These are phyloP conservation scores for Phaseolus coccineus DNA, from an alignment of 331 rosid genomes.

Conservation along the genomic window DNA sequence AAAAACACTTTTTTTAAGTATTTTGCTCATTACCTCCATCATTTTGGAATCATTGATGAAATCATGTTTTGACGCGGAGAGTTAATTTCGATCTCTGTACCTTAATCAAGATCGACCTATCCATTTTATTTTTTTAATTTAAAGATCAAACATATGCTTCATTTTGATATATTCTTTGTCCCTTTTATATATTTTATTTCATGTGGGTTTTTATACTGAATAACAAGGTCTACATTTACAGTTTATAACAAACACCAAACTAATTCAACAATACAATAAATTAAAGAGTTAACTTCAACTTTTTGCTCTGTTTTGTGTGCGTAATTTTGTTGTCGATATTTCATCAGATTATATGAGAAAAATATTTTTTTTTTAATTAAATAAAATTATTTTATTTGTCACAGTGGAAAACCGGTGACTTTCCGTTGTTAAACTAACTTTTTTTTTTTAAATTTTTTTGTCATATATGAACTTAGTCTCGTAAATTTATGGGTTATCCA, in stretches of 20 bases:
- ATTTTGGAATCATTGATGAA: slow-evolving; percentile 21
- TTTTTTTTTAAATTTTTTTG: neutral
- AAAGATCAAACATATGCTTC: neutral
- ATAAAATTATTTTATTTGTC: too few species aligned
- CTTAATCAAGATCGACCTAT: neutral
- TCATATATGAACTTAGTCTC: too few species aligned
- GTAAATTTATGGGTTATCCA: too few species aligned
- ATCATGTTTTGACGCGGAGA: neutral
- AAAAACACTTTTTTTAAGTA: neutral
- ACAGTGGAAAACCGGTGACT: too few species aligned
- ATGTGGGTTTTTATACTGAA: neutral
- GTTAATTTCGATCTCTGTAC: neutral
- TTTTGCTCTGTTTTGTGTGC: too few species aligned
- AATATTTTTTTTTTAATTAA: too few species aligned
- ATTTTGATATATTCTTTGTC: neutral
- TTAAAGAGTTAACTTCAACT: neutral
- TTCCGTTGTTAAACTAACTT: too few species aligned
- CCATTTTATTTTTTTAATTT: neutral
- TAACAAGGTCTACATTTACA: neutral
- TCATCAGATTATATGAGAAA: too few species aligned
- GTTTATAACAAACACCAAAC: neutral
- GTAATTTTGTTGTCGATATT: too few species aligned
- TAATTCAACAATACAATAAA: neutral
- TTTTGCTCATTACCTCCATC: slow-evolving; percentile 16
- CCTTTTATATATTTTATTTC: neutral